Evolutionary conservation across 169 alveolate species (phyloP), one percentile per base, ranked within the genome.

Genomic region (Nephromyces sp.): DNA sequence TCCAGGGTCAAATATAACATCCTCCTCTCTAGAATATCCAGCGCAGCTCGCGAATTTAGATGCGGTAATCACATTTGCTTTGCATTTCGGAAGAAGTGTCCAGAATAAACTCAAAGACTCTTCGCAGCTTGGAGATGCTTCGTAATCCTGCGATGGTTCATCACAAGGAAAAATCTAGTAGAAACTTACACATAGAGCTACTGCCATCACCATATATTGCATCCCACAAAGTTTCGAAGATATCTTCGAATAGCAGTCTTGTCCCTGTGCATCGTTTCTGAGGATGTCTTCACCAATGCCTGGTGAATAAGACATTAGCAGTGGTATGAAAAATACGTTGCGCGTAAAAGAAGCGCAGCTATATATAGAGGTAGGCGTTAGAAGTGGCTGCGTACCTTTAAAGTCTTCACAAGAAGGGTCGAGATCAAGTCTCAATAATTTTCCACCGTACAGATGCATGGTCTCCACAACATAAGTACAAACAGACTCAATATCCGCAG

Each of bases 381-480:
- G n/a, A n/a, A n/a, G n/a, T n/a, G n/a, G n/a, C n/a, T 43, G 57
- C 15, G 15, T 15, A 15, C n/a, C 57, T 43, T n/a, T 43, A n/a
- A 15, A 43, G 15, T 43, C n/a, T 43, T 43, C 57, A 43, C 53
- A 72, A 21, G 43, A 8, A 6, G 62, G 28, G 43, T 65, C 66
- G 29, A 33, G 62, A 3, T 43, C 8, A 32, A 74, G 66, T n/a
- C n/a, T n/a, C n/a, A n/a, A n/a, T n/a, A n/a, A n/a, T 31, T 72
- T 70, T 15, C 68, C 80, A 3, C 80, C 80, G n/a, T 74, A 74
- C 22, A 30, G 35, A 65, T 66, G 28, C 31, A 74, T 22, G 22
- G 72, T 75, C 1, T 25, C 52, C 52, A 69, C 22, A 33, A 74
- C 69, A 31, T 74, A 74, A 29, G 64, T 63, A 53, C 80, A 74